A percentile compares a stretch with the other conserved stretches of the same genome.
phyloP scores from a whole-genome alignment of 2,329 filamentous ascomycete species.

The Cladobotryum mycophilum region DNA sequence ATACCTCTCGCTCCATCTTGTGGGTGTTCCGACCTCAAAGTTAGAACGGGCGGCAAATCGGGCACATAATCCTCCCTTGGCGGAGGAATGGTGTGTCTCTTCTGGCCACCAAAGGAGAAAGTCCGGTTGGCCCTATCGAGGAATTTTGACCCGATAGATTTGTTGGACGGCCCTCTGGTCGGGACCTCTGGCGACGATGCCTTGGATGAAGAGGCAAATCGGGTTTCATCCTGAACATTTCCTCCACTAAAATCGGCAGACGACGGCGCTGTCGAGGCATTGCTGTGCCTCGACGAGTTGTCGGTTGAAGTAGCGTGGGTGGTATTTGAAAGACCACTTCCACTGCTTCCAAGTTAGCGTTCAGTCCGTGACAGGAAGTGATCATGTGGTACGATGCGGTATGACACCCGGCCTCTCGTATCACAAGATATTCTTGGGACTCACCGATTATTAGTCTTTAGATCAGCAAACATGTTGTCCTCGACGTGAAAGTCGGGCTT shows the following conservation, averaged over 20 bases:
- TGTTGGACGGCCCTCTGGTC: constrained; percentile 35
- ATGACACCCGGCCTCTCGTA: not conserved
- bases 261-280: constrained; percentile 55
- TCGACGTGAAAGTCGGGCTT: constrained; percentile 35
- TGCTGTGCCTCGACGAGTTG: constrained; percentile 56
- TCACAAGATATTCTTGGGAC: constrained; percentile 20
- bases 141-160: constrained; percentile 45
- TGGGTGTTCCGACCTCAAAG: constrained; percentile 25
- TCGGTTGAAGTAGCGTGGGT: constrained; percentile 55
- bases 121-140: constrained; percentile 51
- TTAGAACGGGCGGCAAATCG: constrained; percentile 34
- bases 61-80: constrained; percentile 24
- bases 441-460: constrained; percentile 50
- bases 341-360: constrained; percentile 39
- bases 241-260: constrained; percentile 38
- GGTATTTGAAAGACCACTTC: constrained; percentile 55
- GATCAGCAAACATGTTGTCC: constrained; percentile 53
- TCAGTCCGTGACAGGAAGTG: not conserved
- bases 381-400: not conserved
- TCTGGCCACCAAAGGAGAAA: constrained; percentile 53
- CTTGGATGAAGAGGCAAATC: constrained; percentile 21
- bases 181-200: constrained; percentile 25
- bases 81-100: constrained; percentile 36
- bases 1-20: constrained; percentile 40
- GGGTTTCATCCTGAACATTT: constrained; percentile 22